Evolutionary conservation across 495 filamentous ascomycete species (phyloP).

Genomic region (Aspergillus sclerotiicarbonarius): DNA sequence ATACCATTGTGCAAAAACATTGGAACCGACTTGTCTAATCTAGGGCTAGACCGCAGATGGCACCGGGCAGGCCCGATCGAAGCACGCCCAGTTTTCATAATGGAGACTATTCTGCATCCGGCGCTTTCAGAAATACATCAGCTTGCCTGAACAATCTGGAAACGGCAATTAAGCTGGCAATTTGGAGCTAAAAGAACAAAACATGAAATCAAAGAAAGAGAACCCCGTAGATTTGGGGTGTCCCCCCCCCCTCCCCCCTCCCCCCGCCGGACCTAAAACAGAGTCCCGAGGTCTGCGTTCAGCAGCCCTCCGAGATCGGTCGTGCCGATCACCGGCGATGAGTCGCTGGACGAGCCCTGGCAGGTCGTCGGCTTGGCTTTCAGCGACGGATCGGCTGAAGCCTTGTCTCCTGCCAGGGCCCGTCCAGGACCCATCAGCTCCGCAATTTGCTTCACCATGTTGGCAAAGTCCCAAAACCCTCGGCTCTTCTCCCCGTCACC

Average conservation of each 20-base stretch:
- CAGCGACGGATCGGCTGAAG: neutral
- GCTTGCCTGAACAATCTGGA: neutral
- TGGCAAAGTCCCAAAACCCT: conserved; percentile 36
- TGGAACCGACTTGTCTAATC: neutral
- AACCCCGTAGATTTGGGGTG: neutral
- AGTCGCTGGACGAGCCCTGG: neutral
- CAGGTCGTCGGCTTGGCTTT: neutral
- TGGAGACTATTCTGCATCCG: neutral
- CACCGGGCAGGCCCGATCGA: neutral
- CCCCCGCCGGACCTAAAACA: conserved; percentile 24
- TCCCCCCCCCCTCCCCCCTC: neutral
- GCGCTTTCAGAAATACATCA: neutral
- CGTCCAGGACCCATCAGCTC: conserved; percentile 24
- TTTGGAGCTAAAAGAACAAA: neutral
- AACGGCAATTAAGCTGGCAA: neutral
- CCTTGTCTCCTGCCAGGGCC: neutral
- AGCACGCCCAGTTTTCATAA: neutral
- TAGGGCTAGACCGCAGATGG: neutral
- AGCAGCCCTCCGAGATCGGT: conserved; percentile 16
- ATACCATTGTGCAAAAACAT: neutral
- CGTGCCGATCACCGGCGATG: conserved; percentile 3
- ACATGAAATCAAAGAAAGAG: neutral
- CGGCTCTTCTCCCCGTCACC: conserved; percentile 10
- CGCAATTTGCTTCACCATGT: conserved; percentile 29
- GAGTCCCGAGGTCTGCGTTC: conserved; percentile 32